Evolutionary conservation across 2,329 filamentous ascomycete species (phyloP), one percentile per base, ranked within the genome.

Genomic region (Penicillium sp.): DNA sequence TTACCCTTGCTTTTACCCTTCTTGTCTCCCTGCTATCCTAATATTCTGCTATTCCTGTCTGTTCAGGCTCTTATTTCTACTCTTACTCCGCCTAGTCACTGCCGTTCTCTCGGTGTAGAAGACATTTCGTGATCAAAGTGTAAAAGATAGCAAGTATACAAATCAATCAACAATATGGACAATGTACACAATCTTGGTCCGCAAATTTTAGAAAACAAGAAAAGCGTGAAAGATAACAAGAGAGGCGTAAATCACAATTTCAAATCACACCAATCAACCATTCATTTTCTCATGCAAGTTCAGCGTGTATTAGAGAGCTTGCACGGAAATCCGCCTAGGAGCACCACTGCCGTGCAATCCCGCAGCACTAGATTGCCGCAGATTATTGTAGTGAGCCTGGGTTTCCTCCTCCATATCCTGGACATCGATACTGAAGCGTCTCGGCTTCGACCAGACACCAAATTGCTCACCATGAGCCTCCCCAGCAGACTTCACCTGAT

Each of bases 351-450:
- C 67, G 51, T 59, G 61, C 53, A 69, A 50, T 2, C 64, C 63
- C 34, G 61, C 64, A 10, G 67, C 65, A 42, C 69, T 71, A 19
- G 61, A 62, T 55, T 66, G 62, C 0, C 69, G 62, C 34, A 71
- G 46, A 54, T 70, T 67, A 42, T 71, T 71, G 14, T 61, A 61
- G 54, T 71, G 69, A 43, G 51, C 49, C 44, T 59, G 59, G 4
- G 59, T 53, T 27, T 65, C 56, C n/a, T 64, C 61, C 47, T 65
- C 62, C 45, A 64, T 29, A 45, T 70, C 68, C 18, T 67, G 65
- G 30, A 71, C 61, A 51, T 71, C 69, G 48, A 71, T 56, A 41
- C 67, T 70, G 34, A 71, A 71, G 18, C 69, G 64, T 32, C 69
- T 58, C 6, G 69, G 69, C 32, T 61, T 65, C 32, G 69, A 64